Percentiles rank a stretch among this genome's conserved stretches.
Conservation (phyloP, 495 filamentous ascomycete species). For the Annulohypoxylon nitens region DNA sequence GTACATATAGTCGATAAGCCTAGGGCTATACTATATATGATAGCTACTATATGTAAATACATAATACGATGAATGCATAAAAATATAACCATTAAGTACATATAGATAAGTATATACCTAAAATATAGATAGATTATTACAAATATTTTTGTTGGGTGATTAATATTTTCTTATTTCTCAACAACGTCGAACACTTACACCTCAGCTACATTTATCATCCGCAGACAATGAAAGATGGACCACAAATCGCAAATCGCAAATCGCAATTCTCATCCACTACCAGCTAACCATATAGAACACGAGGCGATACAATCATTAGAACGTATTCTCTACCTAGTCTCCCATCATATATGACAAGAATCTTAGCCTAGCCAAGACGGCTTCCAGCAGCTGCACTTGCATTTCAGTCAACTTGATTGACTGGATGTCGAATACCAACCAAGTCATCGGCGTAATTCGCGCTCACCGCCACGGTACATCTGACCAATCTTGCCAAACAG, state of each 20-base stretch:
- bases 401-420: constrained; percentile 2
- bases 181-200: background rate
- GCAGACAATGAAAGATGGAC: too few species aligned
- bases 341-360: background rate
- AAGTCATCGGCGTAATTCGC: constrained; percentile 16
- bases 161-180: constrained; percentile 1
- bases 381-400: background rate
- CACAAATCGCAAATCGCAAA: background rate
- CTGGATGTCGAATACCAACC: constrained; percentile 2
- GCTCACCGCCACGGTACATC: constrained; percentile 18
- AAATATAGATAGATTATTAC: background rate
- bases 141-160: constrained; percentile 6
- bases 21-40: background rate
- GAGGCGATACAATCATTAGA: background rate
- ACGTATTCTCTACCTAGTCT: background rate
- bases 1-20: background rate
- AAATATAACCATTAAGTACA: background rate
- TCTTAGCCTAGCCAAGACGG: background rate
- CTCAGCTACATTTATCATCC: background rate
- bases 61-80: background rate
- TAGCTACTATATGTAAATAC: background rate
- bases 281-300: background rate
- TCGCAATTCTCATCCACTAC: background rate
- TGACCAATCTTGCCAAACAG: constrained; percentile 28
- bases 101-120: background rate